phyloP scores from a whole-genome alignment of 2,329 filamentous ascomycete genomes.

The Colletotrichum sp. region DNA sequence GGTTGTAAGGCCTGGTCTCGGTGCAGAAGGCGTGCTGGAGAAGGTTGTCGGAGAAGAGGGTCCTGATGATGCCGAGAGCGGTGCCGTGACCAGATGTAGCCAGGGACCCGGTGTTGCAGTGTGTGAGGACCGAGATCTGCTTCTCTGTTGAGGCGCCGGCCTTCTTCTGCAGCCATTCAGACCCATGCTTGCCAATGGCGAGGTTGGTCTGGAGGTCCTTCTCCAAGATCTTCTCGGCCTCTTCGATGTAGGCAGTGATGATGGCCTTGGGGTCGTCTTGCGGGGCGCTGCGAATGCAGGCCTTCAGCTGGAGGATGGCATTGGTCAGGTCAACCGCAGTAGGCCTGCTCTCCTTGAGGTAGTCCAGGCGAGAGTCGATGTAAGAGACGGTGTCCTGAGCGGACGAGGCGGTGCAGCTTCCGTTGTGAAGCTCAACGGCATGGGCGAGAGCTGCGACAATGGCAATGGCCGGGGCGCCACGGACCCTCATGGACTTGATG shows the following conservation, averaged over 20 bases:
- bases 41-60: slow-evolving; percentile 68
- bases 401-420: slow-evolving; percentile 49
- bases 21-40: slow-evolving; percentile 92
- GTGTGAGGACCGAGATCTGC: slow-evolving; percentile 84
- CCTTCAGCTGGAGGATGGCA: slow-evolving; percentile 81
- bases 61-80: slow-evolving; percentile 90
- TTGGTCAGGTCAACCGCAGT: slow-evolving; percentile 96
- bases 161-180: slow-evolving; percentile 78
- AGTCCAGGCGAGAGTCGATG: slow-evolving; percentile 80
- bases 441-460: slow-evolving; percentile 94
- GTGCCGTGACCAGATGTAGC: slow-evolving; percentile 98
- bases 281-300: slow-evolving; percentile 56
- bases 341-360: slow-evolving; percentile 86
- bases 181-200: slow-evolving; percentile 82
- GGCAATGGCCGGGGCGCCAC: slow-evolving; percentile 90
- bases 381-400: slow-evolving; percentile 68
- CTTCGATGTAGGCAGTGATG: slow-evolving; percentile 73
- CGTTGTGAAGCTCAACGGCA: slow-evolving; percentile 79
- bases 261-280: slow-evolving; percentile 54
- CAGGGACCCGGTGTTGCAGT: slow-evolving; percentile 97
- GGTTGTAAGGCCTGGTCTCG: slow-evolving; percentile 97
- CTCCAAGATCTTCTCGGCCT: slow-evolving; percentile 85
- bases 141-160: slow-evolving; percentile 50
- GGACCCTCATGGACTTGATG: slow-evolving; percentile 79
- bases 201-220: slow-evolving; percentile 89